Evolutionary conservation across 1,139 yeast genomes (phyloP).

Genomic region (Trichomonascaceae sp.): DNA sequence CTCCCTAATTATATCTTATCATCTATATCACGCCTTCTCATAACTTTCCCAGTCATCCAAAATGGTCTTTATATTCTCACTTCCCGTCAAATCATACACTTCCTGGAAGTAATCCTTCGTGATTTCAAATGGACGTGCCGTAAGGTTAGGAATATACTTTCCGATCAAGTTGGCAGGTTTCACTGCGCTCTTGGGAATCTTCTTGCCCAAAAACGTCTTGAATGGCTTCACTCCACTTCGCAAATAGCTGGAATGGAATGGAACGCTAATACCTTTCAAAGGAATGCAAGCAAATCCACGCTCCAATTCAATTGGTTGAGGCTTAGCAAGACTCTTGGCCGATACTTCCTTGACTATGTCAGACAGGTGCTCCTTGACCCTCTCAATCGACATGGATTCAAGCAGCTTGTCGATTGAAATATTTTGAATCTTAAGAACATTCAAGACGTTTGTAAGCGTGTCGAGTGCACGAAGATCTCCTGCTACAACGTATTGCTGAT

Average conservation of each 20-base stretch:
- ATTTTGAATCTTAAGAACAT: slow-evolving; percentile 88
- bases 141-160: slow-evolving; percentile 96
- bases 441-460: slow-evolving; percentile 85
- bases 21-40: slow-evolving; percentile 27
- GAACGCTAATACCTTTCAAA: slow-evolving; percentile 95
- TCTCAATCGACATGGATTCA: slow-evolving; percentile 72
- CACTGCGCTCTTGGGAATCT: slow-evolving; percentile 90
- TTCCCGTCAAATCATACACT: slow-evolving; percentile 84
- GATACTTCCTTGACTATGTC: slow-evolving; percentile 87
- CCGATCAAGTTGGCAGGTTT: slow-evolving; percentile 90
- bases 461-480: slow-evolving; percentile 97
- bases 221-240: slow-evolving; percentile 98
- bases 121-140: slow-evolving; percentile 94
- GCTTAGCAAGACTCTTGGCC: slow-evolving; percentile 72
- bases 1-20: neutral
- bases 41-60: slow-evolving; percentile 94
- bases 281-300: slow-evolving; percentile 99
- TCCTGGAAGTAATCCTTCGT: slow-evolving; percentile 96
- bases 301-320: slow-evolving; percentile 94
- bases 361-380: slow-evolving; percentile 77
- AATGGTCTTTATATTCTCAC: slow-evolving; percentile 83
- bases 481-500: slow-evolving; percentile 96
- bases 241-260: slow-evolving; percentile 97
- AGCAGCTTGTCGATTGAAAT: slow-evolving; percentile 86
- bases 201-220: slow-evolving; percentile 94